Evolutionary conservation across 148 eudicot genomes (phyloP).

Genomic region (Rheum nobile): DNA sequence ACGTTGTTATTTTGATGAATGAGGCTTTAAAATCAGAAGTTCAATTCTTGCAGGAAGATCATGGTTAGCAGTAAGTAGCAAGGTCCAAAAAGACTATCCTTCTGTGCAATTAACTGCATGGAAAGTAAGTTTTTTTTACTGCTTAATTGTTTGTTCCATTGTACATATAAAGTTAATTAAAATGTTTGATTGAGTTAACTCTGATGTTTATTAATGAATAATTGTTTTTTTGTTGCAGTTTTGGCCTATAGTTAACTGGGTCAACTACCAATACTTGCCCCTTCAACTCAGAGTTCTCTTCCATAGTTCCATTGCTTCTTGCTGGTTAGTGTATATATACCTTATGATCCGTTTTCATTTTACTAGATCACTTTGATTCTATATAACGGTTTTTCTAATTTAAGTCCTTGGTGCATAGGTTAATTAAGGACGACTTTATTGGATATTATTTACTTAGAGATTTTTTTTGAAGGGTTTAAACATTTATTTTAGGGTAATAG

Average conservation of each 20-base stretch:
- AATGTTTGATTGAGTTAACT: no score
- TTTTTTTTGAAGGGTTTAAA: no score
- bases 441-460: no score
- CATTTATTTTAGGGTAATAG: no score
- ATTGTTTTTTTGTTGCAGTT: slow-evolving; percentile 27
- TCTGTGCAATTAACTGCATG: slow-evolving; percentile 47
- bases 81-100: slow-evolving; percentile 48
- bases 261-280: slow-evolving; percentile 65
- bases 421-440: no score
- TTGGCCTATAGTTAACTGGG: slow-evolving; percentile 51
- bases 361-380: no score
- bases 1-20: no score
- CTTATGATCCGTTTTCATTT: no score
- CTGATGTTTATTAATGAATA: not conserved
- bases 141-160: not conserved
- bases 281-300: slow-evolving; percentile 52
- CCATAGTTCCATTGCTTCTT: slow-evolving; percentile 37
- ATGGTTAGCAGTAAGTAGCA: slow-evolving; percentile 35
- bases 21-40: not conserved
- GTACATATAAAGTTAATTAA: no score
- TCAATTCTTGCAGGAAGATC: slow-evolving; percentile 29
- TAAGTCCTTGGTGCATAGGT: no score
- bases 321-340: slow-evolving; percentile 47
- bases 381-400: no score
- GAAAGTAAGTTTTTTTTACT: slow-evolving; percentile 23